phyloP scores from a whole-genome alignment of 306 rosid genomes.

The Senna tora region DNA sequence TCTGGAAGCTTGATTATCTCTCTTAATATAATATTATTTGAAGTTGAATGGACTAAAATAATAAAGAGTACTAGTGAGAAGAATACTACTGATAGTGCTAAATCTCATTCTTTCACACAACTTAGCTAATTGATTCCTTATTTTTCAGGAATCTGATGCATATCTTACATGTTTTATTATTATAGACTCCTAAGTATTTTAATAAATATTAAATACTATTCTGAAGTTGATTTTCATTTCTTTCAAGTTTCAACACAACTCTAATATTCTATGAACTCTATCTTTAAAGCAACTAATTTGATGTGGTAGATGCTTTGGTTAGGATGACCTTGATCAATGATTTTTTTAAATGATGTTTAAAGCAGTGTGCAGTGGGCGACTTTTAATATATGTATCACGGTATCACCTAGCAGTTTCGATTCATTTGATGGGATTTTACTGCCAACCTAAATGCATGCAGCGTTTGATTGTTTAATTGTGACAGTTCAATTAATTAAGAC shows the following conservation, averaged over 20 bases:
- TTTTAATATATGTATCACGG: not conserved
- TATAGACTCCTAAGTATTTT: not conserved
- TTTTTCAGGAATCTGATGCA: not conserved
- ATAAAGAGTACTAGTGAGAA: not conserved
- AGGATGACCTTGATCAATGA: not conserved
- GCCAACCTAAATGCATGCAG: not conserved
- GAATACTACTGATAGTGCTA: not conserved
- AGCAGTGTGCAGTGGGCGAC: not conserved
- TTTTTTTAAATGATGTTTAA: not conserved
- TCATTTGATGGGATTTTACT: not conserved
- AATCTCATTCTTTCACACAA: not conserved
- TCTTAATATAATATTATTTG: not conserved
- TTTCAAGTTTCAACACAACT: not conserved
- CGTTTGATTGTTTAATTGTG: not conserved
- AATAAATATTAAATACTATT: not conserved
- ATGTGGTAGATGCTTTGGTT: not conserved
- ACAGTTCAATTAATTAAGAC: not conserved
- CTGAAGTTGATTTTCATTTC: not conserved
- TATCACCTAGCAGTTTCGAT: not conserved
- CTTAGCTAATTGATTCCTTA: not conserved
- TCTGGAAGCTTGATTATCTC: not conserved
- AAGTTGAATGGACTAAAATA: not conserved
- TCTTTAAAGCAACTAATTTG: not conserved
- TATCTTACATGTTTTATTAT: not conserved
- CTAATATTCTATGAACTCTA: not conserved